Base-by-base conservation (phyloP, 495 filamentous ascomycete species). In the Neurospora sp. region DNA sequence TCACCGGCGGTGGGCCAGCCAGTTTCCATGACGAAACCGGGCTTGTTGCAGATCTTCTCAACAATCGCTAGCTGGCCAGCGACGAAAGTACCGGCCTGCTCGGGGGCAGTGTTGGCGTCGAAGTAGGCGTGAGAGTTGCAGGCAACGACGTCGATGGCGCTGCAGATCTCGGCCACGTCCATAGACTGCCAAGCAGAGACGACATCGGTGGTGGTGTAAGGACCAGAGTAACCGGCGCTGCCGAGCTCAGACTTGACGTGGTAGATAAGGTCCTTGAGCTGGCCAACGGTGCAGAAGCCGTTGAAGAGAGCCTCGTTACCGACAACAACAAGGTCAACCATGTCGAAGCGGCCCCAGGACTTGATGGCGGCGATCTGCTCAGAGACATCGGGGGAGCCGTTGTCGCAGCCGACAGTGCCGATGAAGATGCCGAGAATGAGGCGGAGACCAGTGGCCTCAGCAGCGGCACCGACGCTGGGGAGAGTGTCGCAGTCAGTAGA, bases 81-180 rank as follows among this genome's bases (percentile, higher is more conserved):
- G 73, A 92, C 90, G 82, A 97, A 97, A 43, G 80, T 77, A 81
- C 95, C 95, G 69, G 94, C 95, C 66, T 87, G 71, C 3, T 77
- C 76, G 69, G 94, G 87, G 71, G 79, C 75, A 59, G 90, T 87
- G 59, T 84, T 79, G 69, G 89, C 74, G 88, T 96, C 94, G 91
- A 97, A 98, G 90, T 92, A 98, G 81, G 94, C 90, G 82, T 98
- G 95, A 79, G 95, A 89, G 87, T 97, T 97, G 81, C 86, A 86
- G 82, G 92, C 92, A 40, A 92, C 84, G 72, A 94, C 83, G 82
- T 98, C 95, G 71, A 97, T 86, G 75, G 83, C 87, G 54, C 75
- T 73, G 87, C 95, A 97, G 70, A 98, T 86, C 54, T 78, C 75
- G 70, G 85, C 82, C 77, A 90, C 81, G 71, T 85, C 80, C 79